Evolutionary conservation across 345 rosid genomes (phyloP).

Genomic region (Gossypium bickii): DNA sequence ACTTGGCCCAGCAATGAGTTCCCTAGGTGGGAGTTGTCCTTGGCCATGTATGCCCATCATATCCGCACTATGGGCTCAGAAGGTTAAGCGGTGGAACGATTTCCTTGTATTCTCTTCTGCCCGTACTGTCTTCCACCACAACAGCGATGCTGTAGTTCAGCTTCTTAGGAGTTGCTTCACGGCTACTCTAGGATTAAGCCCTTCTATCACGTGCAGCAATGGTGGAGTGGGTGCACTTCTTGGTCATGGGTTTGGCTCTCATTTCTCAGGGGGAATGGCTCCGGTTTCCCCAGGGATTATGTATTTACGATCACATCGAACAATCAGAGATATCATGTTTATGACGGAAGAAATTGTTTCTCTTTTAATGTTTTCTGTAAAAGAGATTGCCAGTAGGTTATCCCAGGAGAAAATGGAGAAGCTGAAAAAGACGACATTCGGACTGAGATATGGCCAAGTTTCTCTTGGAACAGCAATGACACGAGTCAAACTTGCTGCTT

Average conservation of each 20-base stretch:
- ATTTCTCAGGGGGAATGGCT: conserved; percentile 67
- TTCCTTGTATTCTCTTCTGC: conserved; percentile 84
- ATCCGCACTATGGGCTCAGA: conserved; percentile 84
- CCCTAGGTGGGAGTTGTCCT: conserved; percentile 84
- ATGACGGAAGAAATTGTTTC: conserved; percentile 81
- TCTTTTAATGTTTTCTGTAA: conserved; percentile 72
- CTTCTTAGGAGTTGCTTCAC: conserved; percentile 83
- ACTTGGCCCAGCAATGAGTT: conserved; percentile 65
- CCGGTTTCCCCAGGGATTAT: conserved; percentile 91
- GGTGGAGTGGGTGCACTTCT: conserved; percentile 94
- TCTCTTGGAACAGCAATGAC: conserved; percentile 77
- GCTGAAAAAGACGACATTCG: conserved; percentile 57
- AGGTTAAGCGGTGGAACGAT: conserved; percentile 93
- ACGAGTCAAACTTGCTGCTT: conserved; percentile 82
- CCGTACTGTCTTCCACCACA: conserved; percentile 88
- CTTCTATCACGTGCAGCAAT: conserved; percentile 49
- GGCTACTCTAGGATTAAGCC: conserved; percentile 59
- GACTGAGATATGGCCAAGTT: conserved; percentile 69
- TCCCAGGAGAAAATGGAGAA: conserved; percentile 49
- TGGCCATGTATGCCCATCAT: conserved; percentile 98
- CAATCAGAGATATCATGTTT: conserved; percentile 68
- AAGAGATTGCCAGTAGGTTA: conserved; percentile 57
- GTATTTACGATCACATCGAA: conserved; percentile 70
- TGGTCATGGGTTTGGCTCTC: conserved; percentile 91
- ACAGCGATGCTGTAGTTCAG: conserved; percentile 86